Conservation (phyloP, 768 basidiomycete species). For the Lyophyllum atratum region DNA sequence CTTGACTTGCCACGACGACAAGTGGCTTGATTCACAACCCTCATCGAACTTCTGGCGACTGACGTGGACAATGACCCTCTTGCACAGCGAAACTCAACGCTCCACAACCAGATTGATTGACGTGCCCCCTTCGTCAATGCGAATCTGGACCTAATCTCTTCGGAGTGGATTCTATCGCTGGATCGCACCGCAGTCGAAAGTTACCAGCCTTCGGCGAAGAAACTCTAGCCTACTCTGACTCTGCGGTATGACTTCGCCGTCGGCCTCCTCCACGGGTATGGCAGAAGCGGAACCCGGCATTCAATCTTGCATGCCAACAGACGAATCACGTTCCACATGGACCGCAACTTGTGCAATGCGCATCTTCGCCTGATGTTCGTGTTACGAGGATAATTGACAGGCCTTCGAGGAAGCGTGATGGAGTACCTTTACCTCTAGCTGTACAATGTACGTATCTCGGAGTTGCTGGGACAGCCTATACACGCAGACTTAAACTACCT, state of each 20-base stretch:
- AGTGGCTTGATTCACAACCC: neutral
- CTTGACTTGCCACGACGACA: neutral
- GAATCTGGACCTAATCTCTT: neutral
- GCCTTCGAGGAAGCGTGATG: neutral
- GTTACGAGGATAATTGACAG: conserved; percentile 1
- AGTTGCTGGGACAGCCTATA: neutral
- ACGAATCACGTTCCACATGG: neutral
- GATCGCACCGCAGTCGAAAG: neutral
- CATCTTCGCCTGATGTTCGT: neutral
- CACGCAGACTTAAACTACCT: neutral
- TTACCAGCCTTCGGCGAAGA: neutral
- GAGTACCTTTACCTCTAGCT: neutral
- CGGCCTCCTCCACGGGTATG: neutral
- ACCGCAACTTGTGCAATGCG: neutral
- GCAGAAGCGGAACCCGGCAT: neutral
- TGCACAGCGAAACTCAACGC: neutral
- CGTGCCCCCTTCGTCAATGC: neutral
- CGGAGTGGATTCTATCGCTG: neutral
- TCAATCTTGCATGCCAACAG: neutral
- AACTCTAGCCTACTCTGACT: neutral
- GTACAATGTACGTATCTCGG: neutral
- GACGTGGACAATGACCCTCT: neutral
- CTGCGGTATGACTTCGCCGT: neutral
- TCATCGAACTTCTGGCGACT: neutral
- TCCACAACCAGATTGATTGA: neutral